Evolutionary conservation across 139 green algal species (phyloP), one percentile per base, ranked within the genome.

Genomic region (Pleodorina starrii): DNA sequence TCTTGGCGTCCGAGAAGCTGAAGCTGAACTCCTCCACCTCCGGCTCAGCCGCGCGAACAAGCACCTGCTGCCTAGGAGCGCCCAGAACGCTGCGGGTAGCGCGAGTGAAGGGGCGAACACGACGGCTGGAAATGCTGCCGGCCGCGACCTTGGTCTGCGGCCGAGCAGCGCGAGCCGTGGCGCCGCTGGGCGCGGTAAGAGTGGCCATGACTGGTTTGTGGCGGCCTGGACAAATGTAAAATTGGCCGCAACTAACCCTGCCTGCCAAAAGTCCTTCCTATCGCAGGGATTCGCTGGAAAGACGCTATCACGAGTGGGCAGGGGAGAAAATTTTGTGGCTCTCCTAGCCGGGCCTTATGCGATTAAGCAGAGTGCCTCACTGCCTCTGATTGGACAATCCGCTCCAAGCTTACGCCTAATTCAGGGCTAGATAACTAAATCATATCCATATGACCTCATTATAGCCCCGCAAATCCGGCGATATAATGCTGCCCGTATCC

Each of bases 1-100:
- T 92, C 68, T 89, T 89, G 16, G 89, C 89, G 50, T 94, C 91
- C 17, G 46, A 76, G n/a, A 85, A 84, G 82, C 86, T 92, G 81
- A 94, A 94, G 35, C 69, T 81, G 57, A 92, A 92, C 25, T 92
- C 91, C 60, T 79, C 87, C 32, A 48, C 51, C 38, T 87, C 85
- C 43, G 46, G 54, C 80, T 89, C 90, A 4, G 85, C 79, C 29
- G 69, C 79, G n/a, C 81, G 71, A 4, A 69, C 69, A 4, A 88
- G n/a, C 19, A 88, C 82, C 32, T 80, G 66, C 82, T 79, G 43
- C 42, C 83, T 75, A 3, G 69, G 69, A 25, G 69, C 84, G 23
- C 84, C 84, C 48, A 73, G 25, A 16, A 82, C 36, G 66, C 46
- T 88, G 68, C 83, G 83, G 23, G 68, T 81, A 12, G 48, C 66